A percentile compares a stretch with the other conserved stretches of the same genome.
These are phyloP conservation scores for Phaseolus coccineus DNA, from an alignment of 331 rosid genomes.

Conservation along the genomic window DNA sequence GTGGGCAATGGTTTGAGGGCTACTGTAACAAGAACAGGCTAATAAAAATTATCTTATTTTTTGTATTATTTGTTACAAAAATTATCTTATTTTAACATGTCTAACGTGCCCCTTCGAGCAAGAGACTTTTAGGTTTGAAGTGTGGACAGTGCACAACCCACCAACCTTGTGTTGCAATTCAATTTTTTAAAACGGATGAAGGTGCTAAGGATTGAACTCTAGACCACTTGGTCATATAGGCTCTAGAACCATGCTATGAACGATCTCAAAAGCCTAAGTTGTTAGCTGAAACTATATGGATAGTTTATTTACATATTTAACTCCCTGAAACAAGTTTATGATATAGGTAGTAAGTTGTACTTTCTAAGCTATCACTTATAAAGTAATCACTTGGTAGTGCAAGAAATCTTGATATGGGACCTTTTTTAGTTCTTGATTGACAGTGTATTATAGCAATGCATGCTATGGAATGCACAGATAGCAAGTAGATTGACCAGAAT, in stretches of 20 bases:
- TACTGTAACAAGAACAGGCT: neutral
- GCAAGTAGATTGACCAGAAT: neutral
- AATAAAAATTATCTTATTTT: neutral
- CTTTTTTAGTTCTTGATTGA: conserved; percentile 8
- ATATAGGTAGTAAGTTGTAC: neutral
- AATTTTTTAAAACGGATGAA: neutral
- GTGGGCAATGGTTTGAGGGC: neutral
- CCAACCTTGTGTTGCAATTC: neutral
- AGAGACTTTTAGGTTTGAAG: neutral
- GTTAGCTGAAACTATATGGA: neutral
- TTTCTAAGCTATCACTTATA: conserved; percentile 29
- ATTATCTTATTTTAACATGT: neutral
- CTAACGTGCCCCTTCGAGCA: neutral
- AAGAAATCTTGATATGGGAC: conserved; percentile 16
- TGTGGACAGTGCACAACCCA: neutral
- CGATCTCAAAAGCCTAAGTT: neutral
- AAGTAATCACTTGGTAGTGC: neutral
- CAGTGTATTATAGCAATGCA: neutral
- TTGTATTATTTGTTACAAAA: neutral
- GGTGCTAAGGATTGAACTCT: neutral
- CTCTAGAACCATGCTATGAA: neutral
- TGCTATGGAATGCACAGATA: no score
- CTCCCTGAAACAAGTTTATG: neutral
- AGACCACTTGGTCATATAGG: neutral
- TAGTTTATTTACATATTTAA: neutral